Base-by-base conservation (phyloP, 2,329 filamentous ascomycete genomes). In the Fusarium sp. region DNA sequence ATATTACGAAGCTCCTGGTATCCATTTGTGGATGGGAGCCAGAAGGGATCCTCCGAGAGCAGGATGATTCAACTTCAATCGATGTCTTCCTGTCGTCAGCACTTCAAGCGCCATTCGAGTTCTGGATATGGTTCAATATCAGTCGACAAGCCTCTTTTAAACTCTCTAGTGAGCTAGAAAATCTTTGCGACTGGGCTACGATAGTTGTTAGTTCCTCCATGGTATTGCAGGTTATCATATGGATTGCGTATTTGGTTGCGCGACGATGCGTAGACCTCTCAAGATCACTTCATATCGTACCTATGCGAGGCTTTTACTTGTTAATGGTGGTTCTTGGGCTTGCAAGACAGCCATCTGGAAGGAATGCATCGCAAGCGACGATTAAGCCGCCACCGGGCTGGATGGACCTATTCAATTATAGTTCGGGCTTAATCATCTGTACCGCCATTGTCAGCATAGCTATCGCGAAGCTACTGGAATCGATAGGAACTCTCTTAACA, bases 41-140 rank as follows among this genome's bases (percentile, higher is more conserved):
- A 2, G 60, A 60, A 4, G 22, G 22, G 1, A 5, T 5, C 11
- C 15, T n/a, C 1, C 32, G 24, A 1, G 34, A 26, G 0, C 13
- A 13, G 3, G 22, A 44, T 0, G 18, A 45, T 15, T 3, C 9
- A 5, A 12, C 9, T 0, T 22, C 38, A 0, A 3, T 4, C 2
- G 8, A 39, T 7, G 20, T 26, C 0, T 10, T 66, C 1, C 3
- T 60, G 1, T 28, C 11, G 1, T 2, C 26, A 11, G 4, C 45
- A 1, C 9, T 70, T 1, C 66, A 70, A 17, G 9, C 6, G 1
- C 52, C 60, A 1, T 70, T 70, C 6, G 26, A 70, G 11, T 1
- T 41, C 3, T 70, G 68, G 66, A 70, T 70, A 11, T 70, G 66
- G 66, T 6, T 50, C 2, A 70, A 60, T 5, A 66, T 70, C 8